Percentiles rank a stretch among this genome's conserved stretches.
Evolutionary conservation across 176 grass and related monocot species (phyloP).

Genomic region (Areca catechu): DNA sequence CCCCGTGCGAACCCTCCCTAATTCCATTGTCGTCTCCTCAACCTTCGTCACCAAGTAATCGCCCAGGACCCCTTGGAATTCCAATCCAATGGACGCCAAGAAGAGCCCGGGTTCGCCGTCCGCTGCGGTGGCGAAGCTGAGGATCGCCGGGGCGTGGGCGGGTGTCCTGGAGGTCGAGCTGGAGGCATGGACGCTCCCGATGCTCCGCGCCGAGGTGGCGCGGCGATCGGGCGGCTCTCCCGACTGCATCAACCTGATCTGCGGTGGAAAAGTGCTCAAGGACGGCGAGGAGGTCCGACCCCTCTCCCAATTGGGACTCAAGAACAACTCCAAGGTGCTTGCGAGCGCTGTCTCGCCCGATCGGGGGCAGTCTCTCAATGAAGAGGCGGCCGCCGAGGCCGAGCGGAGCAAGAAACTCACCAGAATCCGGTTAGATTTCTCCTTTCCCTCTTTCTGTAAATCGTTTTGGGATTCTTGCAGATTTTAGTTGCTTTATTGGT

Average conservation of each 20-base stretch:
- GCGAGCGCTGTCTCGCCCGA: slow-evolving; percentile 39
- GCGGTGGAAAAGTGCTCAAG: slow-evolving; percentile 72
- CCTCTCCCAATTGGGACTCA: slow-evolving; percentile 51
- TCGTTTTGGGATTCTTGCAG: not conserved
- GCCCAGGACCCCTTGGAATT: too few relatives aligned
- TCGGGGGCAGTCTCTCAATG: slow-evolving; percentile 39
- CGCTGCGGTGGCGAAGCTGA: slow-evolving; percentile 30
- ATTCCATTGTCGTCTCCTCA: too few relatives aligned
- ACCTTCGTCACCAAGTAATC: too few relatives aligned
- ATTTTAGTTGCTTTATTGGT: too few relatives aligned
- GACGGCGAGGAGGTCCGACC: slow-evolving; percentile 26
- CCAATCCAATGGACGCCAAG: too few relatives aligned
- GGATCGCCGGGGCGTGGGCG: slow-evolving; percentile 67
- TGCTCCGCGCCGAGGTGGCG: slow-evolving; percentile 84
- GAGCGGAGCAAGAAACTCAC: slow-evolving; percentile 46
- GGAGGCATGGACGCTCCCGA: slow-evolving; percentile 64
- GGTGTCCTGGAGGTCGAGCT: slow-evolving; percentile 54
- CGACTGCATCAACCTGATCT: slow-evolving; percentile 67
- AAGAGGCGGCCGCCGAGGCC: slow-evolving; percentile 41
- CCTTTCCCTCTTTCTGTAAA: not conserved
- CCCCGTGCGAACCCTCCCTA: too few relatives aligned
- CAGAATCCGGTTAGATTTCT: slow-evolving; percentile 52
- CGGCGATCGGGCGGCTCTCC: slow-evolving; percentile 41
- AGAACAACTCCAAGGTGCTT: slow-evolving; percentile 79
- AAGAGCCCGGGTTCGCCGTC: not conserved